Evolutionary conservation across 768 basidiomycete genomes (phyloP), one percentile per base, ranked within the genome.

Genomic region (Tephrocybe sp.): DNA sequence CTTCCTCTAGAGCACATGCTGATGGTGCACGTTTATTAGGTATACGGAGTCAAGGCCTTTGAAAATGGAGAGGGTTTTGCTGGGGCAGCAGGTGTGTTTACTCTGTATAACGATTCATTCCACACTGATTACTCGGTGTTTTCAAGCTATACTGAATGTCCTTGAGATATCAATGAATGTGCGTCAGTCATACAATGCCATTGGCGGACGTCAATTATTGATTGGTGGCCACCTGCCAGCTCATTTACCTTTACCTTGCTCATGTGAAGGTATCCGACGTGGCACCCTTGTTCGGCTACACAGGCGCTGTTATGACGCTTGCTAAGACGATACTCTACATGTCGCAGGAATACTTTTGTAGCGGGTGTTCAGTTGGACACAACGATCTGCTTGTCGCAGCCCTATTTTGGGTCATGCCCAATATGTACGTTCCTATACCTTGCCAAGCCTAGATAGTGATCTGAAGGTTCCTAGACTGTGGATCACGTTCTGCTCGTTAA

Each of bases 301-400:
- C 83, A 9, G 79, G 80, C 9, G 84, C 77, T 7, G 71, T 77
- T 5, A 83, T 89, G 78, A 92, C 90, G 2, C 67, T 90, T 26
- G 80, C 80, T 26, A 92, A 92, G 72, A 93, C 90, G 1, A 67
- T 78, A 1, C 75, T 92, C 25, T 93, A 92, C 65, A 76, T 77
- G 60, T 59, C 73, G 18, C 83, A 89, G 66, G 89, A 91, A 65
- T 81, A 82, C 62, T 87, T 78, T 59, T 89, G 87, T 61, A 73
- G 75, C n/a, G 74, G 72, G 9, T 89, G 87, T 63, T 66, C 78
- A 26, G 66, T 80, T 31, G 82, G 86, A 28, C 83, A 89, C 63
- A 87, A 88, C 60, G 57, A 76, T 13, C 59, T 69, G 30, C 47
- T 60, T 18, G 72, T 75, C 27, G 66, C 82, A 13, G 47, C 86